Evolutionary conservation across 2,329 filamentous ascomycete species (phyloP), one percentile per base, ranked within the genome.

Genomic region (Sclerotinia subarctica): DNA sequence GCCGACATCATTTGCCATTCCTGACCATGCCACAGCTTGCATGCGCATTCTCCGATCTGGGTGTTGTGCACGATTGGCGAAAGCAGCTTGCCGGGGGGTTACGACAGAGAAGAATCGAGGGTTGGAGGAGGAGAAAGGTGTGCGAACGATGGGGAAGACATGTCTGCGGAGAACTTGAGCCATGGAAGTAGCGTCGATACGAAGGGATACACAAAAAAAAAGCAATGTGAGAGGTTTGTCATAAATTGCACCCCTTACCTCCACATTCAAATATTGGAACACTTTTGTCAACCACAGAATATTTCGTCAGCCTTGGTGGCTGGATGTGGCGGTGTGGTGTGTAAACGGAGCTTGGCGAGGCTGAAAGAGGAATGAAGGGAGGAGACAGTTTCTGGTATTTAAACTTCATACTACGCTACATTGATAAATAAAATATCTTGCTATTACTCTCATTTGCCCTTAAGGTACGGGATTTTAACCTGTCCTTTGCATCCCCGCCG

Each of bases 1-100:
- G 11, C 74, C 75, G 26, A 76, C 44, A 59, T 77, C 75, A 5
- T 69, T 69, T 7, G 73, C 71, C 13, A 74, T 66, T n/a, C 38
- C 49, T 13, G 17, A 42, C 3, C 49, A 32, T 4, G 32, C 13
- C 11, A n/a, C 17, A 42, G 56, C 26, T 29, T 67, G 47, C 21
- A 44, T 52, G 17, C 56, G 56, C 46, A 62, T 29, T 52, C 56
- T 56, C n/a, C 65, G 56, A 42, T 67, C 56, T 3, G 56, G 49
- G 15, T 51, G 65, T 7, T 44, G 59, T 38, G 46, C 47, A 42
- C 32, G 58, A 51, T 65, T 57, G 38, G 63, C 44, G 32, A 26
- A 32, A 47, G 52, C 24, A 44, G 56, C 65, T 62, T 67, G 35
- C 64, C 70, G 69, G 13, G 69, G 54, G 6, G 58, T 38, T 32